These are phyloP conservation scores for Tuber brumale DNA, from an alignment of 495 filamentous ascomycete genomes.

Conservation along the genomic window DNA sequence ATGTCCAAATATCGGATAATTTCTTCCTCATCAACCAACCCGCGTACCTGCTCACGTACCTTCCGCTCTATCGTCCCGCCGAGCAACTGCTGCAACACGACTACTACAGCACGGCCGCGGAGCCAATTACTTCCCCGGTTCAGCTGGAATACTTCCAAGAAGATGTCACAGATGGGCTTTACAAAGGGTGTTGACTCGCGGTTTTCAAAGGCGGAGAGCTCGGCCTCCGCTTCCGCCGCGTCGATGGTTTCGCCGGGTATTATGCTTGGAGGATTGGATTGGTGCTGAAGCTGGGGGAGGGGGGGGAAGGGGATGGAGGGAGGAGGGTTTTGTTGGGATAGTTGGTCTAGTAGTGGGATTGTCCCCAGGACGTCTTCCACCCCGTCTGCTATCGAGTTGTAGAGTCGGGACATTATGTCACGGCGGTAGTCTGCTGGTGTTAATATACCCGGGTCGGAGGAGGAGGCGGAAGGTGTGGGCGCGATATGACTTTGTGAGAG, in stretches of 20 bases:
- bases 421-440: slow-evolving; percentile 54
- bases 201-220: slow-evolving; percentile 87
- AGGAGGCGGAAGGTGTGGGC: slow-evolving; percentile 40
- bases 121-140: slow-evolving; percentile 92
- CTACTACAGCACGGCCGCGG: slow-evolving; percentile 87
- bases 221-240: slow-evolving; percentile 85
- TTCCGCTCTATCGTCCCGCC: slow-evolving; percentile 97
- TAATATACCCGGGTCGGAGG: slow-evolving; percentile 11
- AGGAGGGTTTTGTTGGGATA: slow-evolving; percentile 49
- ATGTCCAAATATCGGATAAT: slow-evolving; percentile 67
- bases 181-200: slow-evolving; percentile 89
- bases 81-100: slow-evolving; percentile 69
- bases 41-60: slow-evolving; percentile 58
- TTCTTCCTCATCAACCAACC: slow-evolving; percentile 66
- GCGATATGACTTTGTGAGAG: slow-evolving; percentile 80
- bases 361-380: slow-evolving; percentile 98
- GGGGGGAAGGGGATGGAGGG: slow-evolving; percentile 7
- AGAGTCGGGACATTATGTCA: slow-evolving; percentile 88
- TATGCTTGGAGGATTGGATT: slow-evolving; percentile 48
- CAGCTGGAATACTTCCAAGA: slow-evolving; percentile 91
- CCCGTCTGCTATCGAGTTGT: slow-evolving; percentile 91
- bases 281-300: slow-evolving; percentile 54
- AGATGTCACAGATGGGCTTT: slow-evolving; percentile 96
- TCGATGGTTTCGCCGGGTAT: slow-evolving; percentile 55
- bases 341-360: slow-evolving; percentile 89